Evolutionary conservation across 108 stramenopile genomes (phyloP), one percentile per base, ranked within the genome.

Genomic region (Poteriospumella lacustris): DNA sequence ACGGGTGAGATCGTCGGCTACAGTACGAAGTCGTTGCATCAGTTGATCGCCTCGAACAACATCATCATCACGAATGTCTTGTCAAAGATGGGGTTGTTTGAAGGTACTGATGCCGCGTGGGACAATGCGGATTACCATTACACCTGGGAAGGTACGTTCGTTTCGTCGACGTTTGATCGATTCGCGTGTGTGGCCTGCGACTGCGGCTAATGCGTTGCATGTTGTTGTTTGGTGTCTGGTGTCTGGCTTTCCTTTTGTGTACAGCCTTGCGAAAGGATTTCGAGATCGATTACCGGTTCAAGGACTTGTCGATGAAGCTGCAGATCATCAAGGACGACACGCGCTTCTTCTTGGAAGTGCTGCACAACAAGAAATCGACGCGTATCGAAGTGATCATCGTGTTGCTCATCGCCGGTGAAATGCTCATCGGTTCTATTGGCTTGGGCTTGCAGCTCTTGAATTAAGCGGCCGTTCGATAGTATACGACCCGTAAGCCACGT

Each of bases 371-470:
- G 76, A 96, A 96, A 83, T 86, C 85, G 42, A 91, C 91, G 70
- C 84, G 89, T 12, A 64, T 92, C 72, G 95, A 96, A 78, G 93
- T 92, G 95, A 91, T 93, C 76, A 96, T 96, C 60, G 90, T 96
- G 68, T 84, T 88, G 0, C 80, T 96, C 24, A 96, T 96, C 82
- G 67, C 82, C 31, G 89, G 93, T 62, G 95, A 96, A 78, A 92
- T 91, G 58, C 80, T 89, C 9, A 77, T 96, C 36, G 60, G 60
- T 9, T 64, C 36, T 5, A 34, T 26, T 64, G 24, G 24, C 15
- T 64, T 64, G 31, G 15, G 3, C 36, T 12, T 64, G 60, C 60
- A 64, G n/a, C n/a, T n/a, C n/a, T n/a, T n/a, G n/a, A n/a, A n/a
- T n/a, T n/a, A n/a, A n/a, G n/a, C n/a, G n/a, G n/a, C n/a, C n/a